Evolutionary conservation across 164 flowering plant species (phyloP).

Genomic region (Stephania japonica): DNA sequence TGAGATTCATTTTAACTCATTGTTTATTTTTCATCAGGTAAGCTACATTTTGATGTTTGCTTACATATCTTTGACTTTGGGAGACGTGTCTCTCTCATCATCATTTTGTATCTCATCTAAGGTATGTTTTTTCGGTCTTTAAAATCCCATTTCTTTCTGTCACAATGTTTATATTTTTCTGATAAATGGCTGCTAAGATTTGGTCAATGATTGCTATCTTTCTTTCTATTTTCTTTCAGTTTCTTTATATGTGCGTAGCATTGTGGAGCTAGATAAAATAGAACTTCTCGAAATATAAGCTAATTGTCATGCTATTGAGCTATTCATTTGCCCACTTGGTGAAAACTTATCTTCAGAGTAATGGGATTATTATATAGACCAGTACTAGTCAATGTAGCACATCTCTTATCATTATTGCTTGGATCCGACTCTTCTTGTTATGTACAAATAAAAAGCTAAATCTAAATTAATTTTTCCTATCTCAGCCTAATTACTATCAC

Average conservation of each 20-base stretch:
- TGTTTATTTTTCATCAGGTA: constrained; percentile 47
- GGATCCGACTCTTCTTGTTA: too few relatives aligned
- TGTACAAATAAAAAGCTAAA: too few relatives aligned
- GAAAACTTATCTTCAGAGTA: not conserved
- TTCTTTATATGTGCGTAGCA: not conserved
- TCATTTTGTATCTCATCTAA: constrained; percentile 75
- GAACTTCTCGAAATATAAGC: not conserved
- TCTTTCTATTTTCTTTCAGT: not conserved
- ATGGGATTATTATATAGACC: not conserved
- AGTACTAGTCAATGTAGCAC: not conserved
- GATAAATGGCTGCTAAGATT: not conserved
- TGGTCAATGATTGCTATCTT: not conserved
- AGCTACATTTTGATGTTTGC: constrained; percentile 99
- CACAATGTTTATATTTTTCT: not conserved
- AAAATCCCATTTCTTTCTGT: not conserved
- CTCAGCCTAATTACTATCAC: too few relatives aligned
- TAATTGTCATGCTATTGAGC: not conserved
- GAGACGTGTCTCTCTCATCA: constrained; percentile 63
- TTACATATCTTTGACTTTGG: constrained; percentile 88
- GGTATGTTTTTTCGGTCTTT: constrained; percentile 40
- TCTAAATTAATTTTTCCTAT: too few relatives aligned
- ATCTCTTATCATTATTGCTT: too few relatives aligned
- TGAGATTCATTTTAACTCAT: not conserved
- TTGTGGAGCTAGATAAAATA: not conserved
- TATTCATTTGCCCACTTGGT: not conserved